Evolutionary conservation across 2,329 filamentous ascomycete species (phyloP).

Genomic region (Talaromyces sp.): DNA sequence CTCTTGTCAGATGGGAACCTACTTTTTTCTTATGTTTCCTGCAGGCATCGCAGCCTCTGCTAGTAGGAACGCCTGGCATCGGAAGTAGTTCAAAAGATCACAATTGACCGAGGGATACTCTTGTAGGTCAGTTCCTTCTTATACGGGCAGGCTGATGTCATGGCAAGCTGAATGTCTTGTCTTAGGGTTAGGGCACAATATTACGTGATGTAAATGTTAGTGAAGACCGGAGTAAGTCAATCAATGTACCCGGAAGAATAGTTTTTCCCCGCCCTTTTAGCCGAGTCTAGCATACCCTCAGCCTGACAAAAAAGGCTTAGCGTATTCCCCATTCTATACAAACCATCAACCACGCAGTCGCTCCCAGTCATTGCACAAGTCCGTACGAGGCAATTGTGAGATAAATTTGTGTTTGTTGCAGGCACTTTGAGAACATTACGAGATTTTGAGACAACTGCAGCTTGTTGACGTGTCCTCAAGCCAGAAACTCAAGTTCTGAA

Average conservation of each 20-base stretch:
- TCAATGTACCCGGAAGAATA: background rate
- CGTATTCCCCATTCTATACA: background rate
- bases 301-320: conserved; percentile 1
- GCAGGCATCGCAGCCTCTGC: conserved; percentile 6
- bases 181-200: background rate
- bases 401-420: background rate
- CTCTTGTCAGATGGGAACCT: background rate
- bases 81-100: background rate
- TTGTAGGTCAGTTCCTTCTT: background rate
- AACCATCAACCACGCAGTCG: background rate
- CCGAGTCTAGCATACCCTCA: background rate
- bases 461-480: conserved; percentile 8
- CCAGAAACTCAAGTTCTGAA: conserved; percentile 2
- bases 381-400: background rate
- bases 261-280: background rate
- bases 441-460: background rate
- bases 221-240: background rate
- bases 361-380: background rate
- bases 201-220: background rate
- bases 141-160: background rate
- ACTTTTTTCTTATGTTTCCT: conserved; percentile 5
- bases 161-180: background rate
- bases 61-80: background rate
- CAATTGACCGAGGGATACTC: too few species aligned
- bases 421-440: too few species aligned